Base-by-base conservation (phyloP, 768 basidiomycete genomes). In the Macrolepiota fuliginosa region DNA sequence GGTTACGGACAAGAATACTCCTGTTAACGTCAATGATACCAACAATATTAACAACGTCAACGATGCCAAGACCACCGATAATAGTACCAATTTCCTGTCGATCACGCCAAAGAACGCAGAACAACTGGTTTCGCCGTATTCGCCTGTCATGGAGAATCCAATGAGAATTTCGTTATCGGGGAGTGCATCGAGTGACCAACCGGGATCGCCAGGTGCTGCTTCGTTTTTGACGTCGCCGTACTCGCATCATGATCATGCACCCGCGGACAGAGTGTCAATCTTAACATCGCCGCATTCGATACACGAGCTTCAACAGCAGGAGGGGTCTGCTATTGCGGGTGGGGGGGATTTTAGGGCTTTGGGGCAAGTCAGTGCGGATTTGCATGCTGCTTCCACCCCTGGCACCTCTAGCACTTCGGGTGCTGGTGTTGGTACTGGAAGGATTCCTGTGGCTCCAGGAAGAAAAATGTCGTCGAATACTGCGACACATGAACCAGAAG, bases 201-300 rank as follows among this genome's bases (percentile, higher is more conserved):
- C 47, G 10, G 46, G 25, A 5, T 65, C 67, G 17, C 58, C 54
- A 4, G 29, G 29, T 32, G 49, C 60, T 17, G 47, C 58, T 39
- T 72, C 73, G 1, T 52, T 75, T 49, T 61, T 78, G 56, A 75
- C 78, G 36, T 81, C 79, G 5, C 72, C 73, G 0, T 68, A 71
- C 64, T 73, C 73, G 13, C 59, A 67, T 29, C 53, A 59, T 54
- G 24, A 61, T 56, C 51, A 60, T 36, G 15, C 60, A 36, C 45
- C 61, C 25, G 60, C 27, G 54, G 55, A 59, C 54, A 57, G 54
- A 13, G 65, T 66, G 27, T 76, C 75, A 7, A 56, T 75, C 32
- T 67, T 75, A n/a, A 74, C 74, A 32, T 75, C 76, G 17, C 73
- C 73, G 46, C 71, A 72, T 64, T 73, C 74, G 35, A 19, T 55